Conservation (phyloP, 2,329 filamentous ascomycete genomes). For the Exophiala oligosperma region DNA sequence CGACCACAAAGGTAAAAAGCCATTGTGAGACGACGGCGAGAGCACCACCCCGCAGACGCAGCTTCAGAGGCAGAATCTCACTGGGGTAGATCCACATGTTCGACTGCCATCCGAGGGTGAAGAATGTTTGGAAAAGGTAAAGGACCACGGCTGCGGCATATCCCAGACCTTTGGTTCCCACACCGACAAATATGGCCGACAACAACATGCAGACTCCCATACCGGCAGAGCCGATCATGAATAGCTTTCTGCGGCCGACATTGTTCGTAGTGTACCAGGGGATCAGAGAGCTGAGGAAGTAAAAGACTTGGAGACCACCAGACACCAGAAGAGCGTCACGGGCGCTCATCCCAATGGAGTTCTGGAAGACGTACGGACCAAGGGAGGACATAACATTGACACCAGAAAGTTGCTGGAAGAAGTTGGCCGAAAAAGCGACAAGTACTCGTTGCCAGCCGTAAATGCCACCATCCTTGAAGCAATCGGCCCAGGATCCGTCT, state of each 20-base stretch:
- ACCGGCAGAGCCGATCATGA: conserved; percentile 15
- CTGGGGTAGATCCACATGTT: conserved; percentile 45
- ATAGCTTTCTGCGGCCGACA: conserved; percentile 16
- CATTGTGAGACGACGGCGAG: conserved; percentile 51
- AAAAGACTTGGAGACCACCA: conserved; percentile 55
- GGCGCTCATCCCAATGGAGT: conserved; percentile 42
- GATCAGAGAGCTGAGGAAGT: conserved; percentile 54
- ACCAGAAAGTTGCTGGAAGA: conserved; percentile 46
- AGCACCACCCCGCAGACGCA: conserved; percentile 42
- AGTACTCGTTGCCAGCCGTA: conserved; percentile 48
- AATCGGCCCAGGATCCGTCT: conserved; percentile 35
- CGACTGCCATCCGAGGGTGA: conserved; percentile 43
- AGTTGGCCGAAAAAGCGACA: conserved; percentile 42
- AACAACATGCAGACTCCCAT: conserved; percentile 60
- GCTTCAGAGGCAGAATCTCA: conserved; percentile 50
- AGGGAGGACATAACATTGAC: conserved; percentile 41
- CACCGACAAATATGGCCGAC: conserved; percentile 39
- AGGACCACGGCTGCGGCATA: conserved; percentile 54
- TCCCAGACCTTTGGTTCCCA: conserved; percentile 39
- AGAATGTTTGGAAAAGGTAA: conserved; percentile 64
- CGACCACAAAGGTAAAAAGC: conserved; percentile 65
- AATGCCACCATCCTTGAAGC: conserved; percentile 33
- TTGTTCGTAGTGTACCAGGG: conserved; percentile 45
- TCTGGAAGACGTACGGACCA: conserved; percentile 43
- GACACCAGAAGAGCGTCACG: conserved; percentile 49